Evolutionary conservation across 495 filamentous ascomycete genomes (phyloP).

Genomic region (Lindgomyces ingoldianus): DNA sequence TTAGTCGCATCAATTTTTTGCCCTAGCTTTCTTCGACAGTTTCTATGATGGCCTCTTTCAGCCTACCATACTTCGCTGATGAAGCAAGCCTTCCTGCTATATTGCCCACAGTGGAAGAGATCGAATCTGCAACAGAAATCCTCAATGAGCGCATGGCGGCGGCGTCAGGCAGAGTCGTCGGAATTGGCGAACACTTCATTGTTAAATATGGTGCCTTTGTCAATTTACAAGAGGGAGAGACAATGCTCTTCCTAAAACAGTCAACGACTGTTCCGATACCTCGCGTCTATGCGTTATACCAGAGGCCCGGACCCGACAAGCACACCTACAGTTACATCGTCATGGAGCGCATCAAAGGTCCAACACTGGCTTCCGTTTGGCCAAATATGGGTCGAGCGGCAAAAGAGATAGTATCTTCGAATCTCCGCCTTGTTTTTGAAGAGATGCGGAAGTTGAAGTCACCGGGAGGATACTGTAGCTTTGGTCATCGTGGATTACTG

Average conservation of each 20-base stretch:
- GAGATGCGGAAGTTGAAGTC: constrained; percentile 42
- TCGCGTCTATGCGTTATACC: constrained; percentile 43
- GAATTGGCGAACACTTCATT: background rate
- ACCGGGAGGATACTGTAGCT: constrained; percentile 44
- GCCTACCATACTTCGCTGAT: background rate
- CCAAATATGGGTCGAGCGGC: background rate
- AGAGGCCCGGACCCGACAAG: constrained; percentile 26
- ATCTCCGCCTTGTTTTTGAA: constrained; percentile 38
- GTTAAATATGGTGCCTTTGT: background rate
- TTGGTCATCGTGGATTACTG: constrained; percentile 38
- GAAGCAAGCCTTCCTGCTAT: constrained; percentile 12
- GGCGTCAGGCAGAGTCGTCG: background rate
- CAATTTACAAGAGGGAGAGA: constrained; percentile 42
- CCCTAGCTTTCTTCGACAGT: constrained; percentile 22
- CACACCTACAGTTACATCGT: constrained; percentile 29
- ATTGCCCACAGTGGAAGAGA: constrained; percentile 7
- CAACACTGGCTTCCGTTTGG: background rate
- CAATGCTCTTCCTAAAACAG: constrained; percentile 44
- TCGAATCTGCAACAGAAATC: background rate
- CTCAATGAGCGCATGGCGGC: background rate
- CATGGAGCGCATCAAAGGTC: background rate
- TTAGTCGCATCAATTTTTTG: constrained; percentile 13
- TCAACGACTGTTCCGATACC: constrained; percentile 42
- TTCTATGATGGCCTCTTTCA: background rate
- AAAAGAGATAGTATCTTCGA: constrained; percentile 17